Evolutionary conservation across 768 basidiomycete genomes (phyloP).

Genomic region (Pulveroboletus sp.): DNA sequence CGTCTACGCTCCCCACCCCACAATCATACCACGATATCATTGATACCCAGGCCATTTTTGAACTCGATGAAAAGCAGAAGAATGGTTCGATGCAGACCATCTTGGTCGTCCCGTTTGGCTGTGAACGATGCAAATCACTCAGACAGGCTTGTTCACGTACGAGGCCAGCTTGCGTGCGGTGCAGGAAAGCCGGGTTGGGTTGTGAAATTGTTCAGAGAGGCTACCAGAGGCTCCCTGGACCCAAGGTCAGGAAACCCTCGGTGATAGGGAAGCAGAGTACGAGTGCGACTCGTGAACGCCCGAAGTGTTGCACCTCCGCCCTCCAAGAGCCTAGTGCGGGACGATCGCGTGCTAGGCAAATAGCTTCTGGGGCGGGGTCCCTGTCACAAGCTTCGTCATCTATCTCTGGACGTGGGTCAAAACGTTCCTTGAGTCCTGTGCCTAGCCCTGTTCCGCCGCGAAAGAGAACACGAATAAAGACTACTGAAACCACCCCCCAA

Average conservation of each 20-base stretch:
- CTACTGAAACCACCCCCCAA: not conserved
- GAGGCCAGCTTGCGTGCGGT: constrained; percentile 24
- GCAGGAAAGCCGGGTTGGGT: not conserved
- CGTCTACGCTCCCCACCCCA: constrained; percentile 15
- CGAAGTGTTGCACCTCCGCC: not conserved
- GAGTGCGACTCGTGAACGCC: not conserved
- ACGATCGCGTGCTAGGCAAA: not conserved
- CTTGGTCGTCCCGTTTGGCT: constrained; percentile 20
- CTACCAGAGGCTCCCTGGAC: constrained; percentile 25
- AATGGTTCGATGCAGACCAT: constrained; percentile 11
- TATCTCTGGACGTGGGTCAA: not conserved
- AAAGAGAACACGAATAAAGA: constrained; percentile 8
- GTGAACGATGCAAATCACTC: constrained; percentile 11
- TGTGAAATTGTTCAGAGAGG: constrained; percentile 6
- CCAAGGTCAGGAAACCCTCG: constrained; percentile 10
- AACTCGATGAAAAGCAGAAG: constrained; percentile 16
- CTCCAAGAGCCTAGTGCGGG: not conserved
- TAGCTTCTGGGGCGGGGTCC: not conserved
- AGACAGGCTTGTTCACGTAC: constrained; percentile 24
- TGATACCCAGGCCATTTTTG: constrained; percentile 24
- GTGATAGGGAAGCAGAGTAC: not conserved
- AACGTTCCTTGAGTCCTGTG: constrained; percentile 16
- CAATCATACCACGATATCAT: constrained; percentile 17
- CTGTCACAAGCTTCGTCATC: not conserved
- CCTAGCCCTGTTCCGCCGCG: not conserved